Evolutionary conservation across 345 rosid species (phyloP), one percentile per base, ranked within the genome.

Genomic region (Litchi chinensis): DNA sequence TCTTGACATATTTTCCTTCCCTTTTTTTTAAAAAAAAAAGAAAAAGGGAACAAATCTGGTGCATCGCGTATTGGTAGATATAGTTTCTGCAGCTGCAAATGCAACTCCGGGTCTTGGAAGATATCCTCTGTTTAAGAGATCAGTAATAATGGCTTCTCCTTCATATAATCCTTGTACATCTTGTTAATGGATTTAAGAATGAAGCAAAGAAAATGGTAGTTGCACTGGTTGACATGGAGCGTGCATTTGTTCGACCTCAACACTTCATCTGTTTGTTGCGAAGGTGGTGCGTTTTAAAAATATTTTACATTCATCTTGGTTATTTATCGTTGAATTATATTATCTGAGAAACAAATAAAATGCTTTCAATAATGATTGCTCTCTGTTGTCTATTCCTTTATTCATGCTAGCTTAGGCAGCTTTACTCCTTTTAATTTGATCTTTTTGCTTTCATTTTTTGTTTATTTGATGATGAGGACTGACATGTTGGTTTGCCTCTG

Each of bases 171-270:
- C 67, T 40, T 52, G 13, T 79, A 5, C 63, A 19, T 74, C 65
- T 66, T 19, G 28, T 97, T 73, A 98, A 97, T 82, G 91, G 85
- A 60, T 97, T 97, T 85, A 97, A 94, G 88, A 89, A 67, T 86
- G 98, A 97, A 85, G 91, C 99, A 62, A 94, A 86, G 82, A 94
- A 92, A 81, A 94, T 97, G 99, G 99, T 97, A 1, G 89, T 97
- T 82, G 98, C 99, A 24, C 86, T 94, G 46, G 98, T 97, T 73
- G 99, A 97, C 82, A 97, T 97, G 99, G 99, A 97, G 82, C 98
- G 99, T 64, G 98, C 89, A 46, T 97, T 97, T 88, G 99, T 97
- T 80, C 99, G 98, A 74, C 98, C 98, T 78, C 99, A 94, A 75
- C 99, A 97, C 82, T 97, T 97, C 83, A 97, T 97, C 78, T 97